A percentile compares a stretch with the other conserved stretches of the same genome.
These are phyloP conservation scores for Chrysoporthe cubensis DNA, from an alignment of 2,329 filamentous ascomycete genomes.

Conservation along the genomic window DNA sequence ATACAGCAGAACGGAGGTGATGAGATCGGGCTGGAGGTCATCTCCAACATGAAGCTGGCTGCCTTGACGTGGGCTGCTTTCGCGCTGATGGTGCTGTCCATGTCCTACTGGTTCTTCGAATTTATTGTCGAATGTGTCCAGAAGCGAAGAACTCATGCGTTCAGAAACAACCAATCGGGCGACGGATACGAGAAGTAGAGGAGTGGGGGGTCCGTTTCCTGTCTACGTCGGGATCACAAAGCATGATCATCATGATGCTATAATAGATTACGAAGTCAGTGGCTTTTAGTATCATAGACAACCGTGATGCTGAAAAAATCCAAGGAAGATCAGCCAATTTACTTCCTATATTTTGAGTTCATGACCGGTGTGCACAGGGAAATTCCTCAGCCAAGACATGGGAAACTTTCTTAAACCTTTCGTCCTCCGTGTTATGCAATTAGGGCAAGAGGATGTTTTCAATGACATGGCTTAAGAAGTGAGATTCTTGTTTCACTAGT, in stretches of 20 bases:
- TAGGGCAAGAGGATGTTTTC: too few relatives aligned
- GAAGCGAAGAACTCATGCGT: constrained; percentile 10
- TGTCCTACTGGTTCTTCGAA: constrained; percentile 20
- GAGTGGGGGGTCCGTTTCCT: neutral
- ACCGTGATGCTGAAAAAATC: neutral
- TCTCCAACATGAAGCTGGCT: constrained; percentile 48
- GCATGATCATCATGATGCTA: neutral
- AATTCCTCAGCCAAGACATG: neutral
- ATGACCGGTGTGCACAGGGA: neutral
- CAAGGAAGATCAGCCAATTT: neutral
- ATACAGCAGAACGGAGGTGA: constrained; percentile 36
- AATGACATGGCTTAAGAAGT: too few relatives aligned
- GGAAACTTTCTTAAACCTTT: neutral
- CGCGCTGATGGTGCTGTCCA: constrained; percentile 45
- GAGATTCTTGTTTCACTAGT: too few relatives aligned
- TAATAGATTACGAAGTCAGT: neutral
- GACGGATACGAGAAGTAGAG: neutral
- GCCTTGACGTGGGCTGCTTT: constrained; percentile 53
- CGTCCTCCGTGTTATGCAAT: neutral
- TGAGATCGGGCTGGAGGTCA: constrained; percentile 49
- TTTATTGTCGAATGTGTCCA: constrained; percentile 19
- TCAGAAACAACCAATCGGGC: neutral
- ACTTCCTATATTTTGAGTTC: neutral
- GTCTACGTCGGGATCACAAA: neutral
- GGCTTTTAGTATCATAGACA: too few relatives aligned